These are phyloP conservation scores for Xerocomellus dryophilus DNA, from an alignment of 768 basidiomycete species.

Conservation along the genomic window DNA sequence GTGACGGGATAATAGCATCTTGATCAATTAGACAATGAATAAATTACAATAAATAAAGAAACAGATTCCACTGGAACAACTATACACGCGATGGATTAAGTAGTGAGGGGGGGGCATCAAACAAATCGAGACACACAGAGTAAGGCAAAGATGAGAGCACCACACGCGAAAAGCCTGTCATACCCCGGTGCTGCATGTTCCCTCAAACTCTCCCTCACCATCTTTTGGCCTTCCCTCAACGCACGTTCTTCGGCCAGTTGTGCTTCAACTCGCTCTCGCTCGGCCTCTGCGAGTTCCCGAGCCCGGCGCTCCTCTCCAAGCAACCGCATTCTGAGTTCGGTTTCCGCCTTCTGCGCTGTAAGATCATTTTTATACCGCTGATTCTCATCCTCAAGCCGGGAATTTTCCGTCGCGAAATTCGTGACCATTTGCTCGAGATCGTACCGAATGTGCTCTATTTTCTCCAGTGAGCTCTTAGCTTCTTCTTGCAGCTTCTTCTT, in stretches of 20 bases:
- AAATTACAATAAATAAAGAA: slow-evolving; percentile 4
- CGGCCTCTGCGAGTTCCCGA: slow-evolving; percentile 17
- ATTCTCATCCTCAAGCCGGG: slow-evolving; percentile 26
- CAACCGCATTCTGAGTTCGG: slow-evolving; percentile 8
- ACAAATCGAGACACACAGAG: slow-evolving; percentile 15
- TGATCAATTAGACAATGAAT: not conserved
- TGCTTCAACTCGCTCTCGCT: slow-evolving; percentile 12
- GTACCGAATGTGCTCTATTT: slow-evolving; percentile 40
- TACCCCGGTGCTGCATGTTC: not conserved
- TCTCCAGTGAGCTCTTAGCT: slow-evolving; percentile 36
- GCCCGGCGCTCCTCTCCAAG: slow-evolving; percentile 24
- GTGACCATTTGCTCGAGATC: slow-evolving; percentile 40
- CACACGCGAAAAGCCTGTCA: slow-evolving; percentile 11
- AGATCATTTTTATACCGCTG: slow-evolving; percentile 9
- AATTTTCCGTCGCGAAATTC: slow-evolving; percentile 35
- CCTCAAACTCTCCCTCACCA: not conserved
- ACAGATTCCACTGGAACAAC: not conserved
- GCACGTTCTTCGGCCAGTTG: slow-evolving; percentile 17
- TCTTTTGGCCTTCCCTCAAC: slow-evolving; percentile 4
- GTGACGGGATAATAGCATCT: not conserved
- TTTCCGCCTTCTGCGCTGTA: slow-evolving; percentile 10
- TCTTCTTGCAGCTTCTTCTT: slow-evolving; percentile 38
- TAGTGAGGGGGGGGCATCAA: slow-evolving; percentile 3
- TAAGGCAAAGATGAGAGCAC: slow-evolving; percentile 15
- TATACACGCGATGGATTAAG: not conserved